Evolutionary conservation across 768 basidiomycete genomes (phyloP).

Genomic region (Omphalotus guepiniiformis): DNA sequence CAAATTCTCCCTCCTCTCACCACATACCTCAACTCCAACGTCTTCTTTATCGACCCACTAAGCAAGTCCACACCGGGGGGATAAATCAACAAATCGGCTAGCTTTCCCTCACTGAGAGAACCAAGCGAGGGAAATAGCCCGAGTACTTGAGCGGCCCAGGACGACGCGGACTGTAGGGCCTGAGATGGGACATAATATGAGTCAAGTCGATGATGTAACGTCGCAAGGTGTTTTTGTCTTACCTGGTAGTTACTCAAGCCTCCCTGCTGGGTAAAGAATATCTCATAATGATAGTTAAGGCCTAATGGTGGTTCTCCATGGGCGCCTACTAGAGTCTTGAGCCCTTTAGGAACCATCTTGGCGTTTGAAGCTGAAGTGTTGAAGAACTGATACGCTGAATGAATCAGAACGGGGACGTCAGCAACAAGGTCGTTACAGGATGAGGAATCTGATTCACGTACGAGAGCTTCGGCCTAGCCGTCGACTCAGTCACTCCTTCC

Average conservation of each 20-base stretch:
- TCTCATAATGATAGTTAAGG: slow-evolving; percentile 74
- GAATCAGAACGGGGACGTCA: slow-evolving; percentile 5
- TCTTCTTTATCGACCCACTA: slow-evolving; percentile 43
- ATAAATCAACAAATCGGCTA: slow-evolving; percentile 70
- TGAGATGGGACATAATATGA: slow-evolving; percentile 18
- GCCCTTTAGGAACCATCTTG: slow-evolving; percentile 61
- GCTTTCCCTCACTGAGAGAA: slow-evolving; percentile 58
- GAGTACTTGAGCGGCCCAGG: slow-evolving; percentile 58
- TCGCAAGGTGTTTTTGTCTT: background rate
- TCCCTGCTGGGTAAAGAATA: slow-evolving; percentile 59
- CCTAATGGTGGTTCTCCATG: slow-evolving; percentile 73
- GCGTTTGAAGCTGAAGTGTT: slow-evolving; percentile 68
- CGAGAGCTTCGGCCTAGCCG: slow-evolving; percentile 45
- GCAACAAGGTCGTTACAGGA: background rate
- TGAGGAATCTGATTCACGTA: too few relatives aligned
- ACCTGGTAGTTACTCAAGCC: slow-evolving; percentile 73
- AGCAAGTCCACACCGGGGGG: slow-evolving; percentile 57
- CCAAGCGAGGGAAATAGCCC: slow-evolving; percentile 61
- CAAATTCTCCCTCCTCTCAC: slow-evolving; percentile 67
- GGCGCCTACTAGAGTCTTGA: slow-evolving; percentile 64
- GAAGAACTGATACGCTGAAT: slow-evolving; percentile 56
- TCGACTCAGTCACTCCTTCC: slow-evolving; percentile 57
- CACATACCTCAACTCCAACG: slow-evolving; percentile 51
- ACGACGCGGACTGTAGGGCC: slow-evolving; percentile 68
- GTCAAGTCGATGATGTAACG: background rate